Percentiles rank a stretch among this genome's conserved stretches.
Evolutionary conservation across 2,329 filamentous ascomycete genomes (phyloP).

Genomic region (Cladosporium phlei): DNA sequence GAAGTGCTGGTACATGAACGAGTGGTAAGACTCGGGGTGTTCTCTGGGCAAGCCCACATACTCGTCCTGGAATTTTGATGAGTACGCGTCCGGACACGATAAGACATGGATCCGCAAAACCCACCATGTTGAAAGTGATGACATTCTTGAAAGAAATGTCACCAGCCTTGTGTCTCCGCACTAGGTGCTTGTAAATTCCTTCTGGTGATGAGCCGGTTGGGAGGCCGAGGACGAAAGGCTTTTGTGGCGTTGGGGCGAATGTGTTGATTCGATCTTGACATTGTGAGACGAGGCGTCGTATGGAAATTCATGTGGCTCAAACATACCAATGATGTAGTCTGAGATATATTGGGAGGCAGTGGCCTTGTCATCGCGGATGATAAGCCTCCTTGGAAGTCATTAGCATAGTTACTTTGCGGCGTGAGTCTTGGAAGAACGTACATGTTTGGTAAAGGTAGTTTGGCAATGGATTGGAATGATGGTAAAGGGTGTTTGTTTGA

Average conservation of each 20-base stretch:
- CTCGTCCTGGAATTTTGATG: conserved; percentile 57
- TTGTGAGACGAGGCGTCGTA: conserved; percentile 1
- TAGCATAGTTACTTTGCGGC: too few species aligned
- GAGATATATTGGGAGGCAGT: conserved; percentile 71
- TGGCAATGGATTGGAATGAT: too few species aligned
- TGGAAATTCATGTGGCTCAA: neutral
- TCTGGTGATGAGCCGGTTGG: conserved; percentile 80
- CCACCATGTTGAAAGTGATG: conserved; percentile 86
- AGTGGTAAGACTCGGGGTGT: conserved; percentile 81
- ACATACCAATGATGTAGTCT: conserved; percentile 69
- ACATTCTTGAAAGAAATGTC: conserved; percentile 83
- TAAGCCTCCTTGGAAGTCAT: conserved; percentile 62
- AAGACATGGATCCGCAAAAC: too few species aligned
- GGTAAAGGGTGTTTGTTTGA: too few species aligned
- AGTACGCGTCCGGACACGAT: too few species aligned
- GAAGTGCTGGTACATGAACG: conserved; percentile 90
- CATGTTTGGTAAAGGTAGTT: too few species aligned
- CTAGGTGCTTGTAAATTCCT: conserved; percentile 70
- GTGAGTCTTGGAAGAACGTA: too few species aligned
- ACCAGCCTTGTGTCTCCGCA: conserved; percentile 65
- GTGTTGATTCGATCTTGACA: conserved; percentile 67
- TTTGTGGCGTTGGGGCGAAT: conserved; percentile 66
- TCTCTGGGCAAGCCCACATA: conserved; percentile 79
- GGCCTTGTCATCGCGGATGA: conserved; percentile 68
- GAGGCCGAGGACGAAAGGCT: conserved; percentile 76